A percentile compares a stretch with the other conserved stretches of the same genome.
These are phyloP conservation scores for Pisolithus orientalis DNA, from an alignment of 768 basidiomycete genomes.

Conservation along the genomic window DNA sequence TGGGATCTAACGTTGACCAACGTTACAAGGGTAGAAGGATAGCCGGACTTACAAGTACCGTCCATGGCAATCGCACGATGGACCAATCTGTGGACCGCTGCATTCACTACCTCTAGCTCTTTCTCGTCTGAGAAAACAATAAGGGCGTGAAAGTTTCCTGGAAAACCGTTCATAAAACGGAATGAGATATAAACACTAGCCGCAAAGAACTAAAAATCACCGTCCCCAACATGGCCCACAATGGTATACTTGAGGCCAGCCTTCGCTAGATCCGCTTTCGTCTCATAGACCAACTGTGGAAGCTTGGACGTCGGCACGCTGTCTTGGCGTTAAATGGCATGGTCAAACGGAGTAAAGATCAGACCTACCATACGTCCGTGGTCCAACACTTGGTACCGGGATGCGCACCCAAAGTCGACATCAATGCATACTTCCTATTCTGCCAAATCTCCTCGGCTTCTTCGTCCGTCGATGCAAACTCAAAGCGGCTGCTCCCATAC, in stretches of 20 bases:
- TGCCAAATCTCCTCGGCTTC: slow-evolving; percentile 79
- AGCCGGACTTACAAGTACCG: slow-evolving; percentile 57
- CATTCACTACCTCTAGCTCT: slow-evolving; percentile 48
- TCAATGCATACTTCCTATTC: slow-evolving; percentile 79
- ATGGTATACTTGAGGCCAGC: slow-evolving; percentile 60
- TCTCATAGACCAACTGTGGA: slow-evolving; percentile 67
- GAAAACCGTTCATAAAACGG: background rate
- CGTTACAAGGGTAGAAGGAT: background rate
- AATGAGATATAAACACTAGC: background rate
- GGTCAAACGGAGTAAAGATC: background rate
- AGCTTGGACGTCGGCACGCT: slow-evolving; percentile 68
- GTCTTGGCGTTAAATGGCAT: background rate
- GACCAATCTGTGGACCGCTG: slow-evolving; percentile 65
- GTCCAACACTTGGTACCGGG: slow-evolving; percentile 72
- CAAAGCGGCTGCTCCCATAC: slow-evolving; percentile 63
- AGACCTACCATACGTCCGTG: slow-evolving; percentile 79
- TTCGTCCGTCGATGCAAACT: slow-evolving; percentile 66
- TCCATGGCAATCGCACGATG: slow-evolving; percentile 67
- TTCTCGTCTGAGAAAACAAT: slow-evolving; percentile 54
- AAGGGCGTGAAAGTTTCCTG: slow-evolving; percentile 44
- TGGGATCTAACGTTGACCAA: slow-evolving; percentile 21
- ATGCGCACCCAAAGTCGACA: slow-evolving; percentile 56
- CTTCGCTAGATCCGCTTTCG: slow-evolving; percentile 66
- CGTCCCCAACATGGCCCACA: slow-evolving; percentile 79
- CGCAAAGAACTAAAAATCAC: slow-evolving; percentile 31